Evolutionary conservation across 2,329 filamentous ascomycete species (phyloP), one percentile per base, ranked within the genome.

Genomic region (Sclerotinia subarctica): DNA sequence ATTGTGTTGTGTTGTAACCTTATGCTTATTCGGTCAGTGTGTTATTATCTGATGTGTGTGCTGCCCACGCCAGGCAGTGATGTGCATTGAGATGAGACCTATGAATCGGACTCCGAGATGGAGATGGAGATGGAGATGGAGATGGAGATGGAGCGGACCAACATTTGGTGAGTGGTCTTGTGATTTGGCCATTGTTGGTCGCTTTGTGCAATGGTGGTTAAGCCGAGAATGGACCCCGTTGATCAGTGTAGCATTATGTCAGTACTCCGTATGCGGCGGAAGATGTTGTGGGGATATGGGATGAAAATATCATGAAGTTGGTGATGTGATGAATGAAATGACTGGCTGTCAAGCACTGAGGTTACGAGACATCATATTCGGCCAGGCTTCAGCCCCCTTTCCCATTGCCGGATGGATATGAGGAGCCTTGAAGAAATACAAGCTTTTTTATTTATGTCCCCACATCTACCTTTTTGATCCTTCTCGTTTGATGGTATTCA

Each of bases 401-500:
- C 32, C 32, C 29, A 51, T 24, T 62, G 58, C 58, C 58, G 58
- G 46, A 51, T 38, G 58, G 46, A 35, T 24, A 2, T 24, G 46
- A 21, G 38, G 58, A 51, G 58, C 44, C 44, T 62, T 62, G 46
- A 62, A 51, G 58, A 62, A 62, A 62, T 24, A 47, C 29, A 60
- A 60, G 57, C 42, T 47, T 60, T 60, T 60, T 10, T 6, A 51
- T 5, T 24, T 24, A 17, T n/a, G 32, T 29, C 24, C 46, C 19
- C 4, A 49, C 44, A 49, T n/a, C 29, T 49, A 49, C 26, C 58
- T 47, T 60, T 6, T 47, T 60, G 44, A 62, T 62, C 44, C 44
- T 62, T n/a, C 15, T 24, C 26, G 44, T 62, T 49, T 62, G 58
- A 62, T 49, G 58, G 38, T 62, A 62, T 51, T 62, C 58, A 62